These are phyloP conservation scores for Triticum turgidum DNA, from an alignment of 176 grass and related monocot species.

Conservation along the genomic window DNA sequence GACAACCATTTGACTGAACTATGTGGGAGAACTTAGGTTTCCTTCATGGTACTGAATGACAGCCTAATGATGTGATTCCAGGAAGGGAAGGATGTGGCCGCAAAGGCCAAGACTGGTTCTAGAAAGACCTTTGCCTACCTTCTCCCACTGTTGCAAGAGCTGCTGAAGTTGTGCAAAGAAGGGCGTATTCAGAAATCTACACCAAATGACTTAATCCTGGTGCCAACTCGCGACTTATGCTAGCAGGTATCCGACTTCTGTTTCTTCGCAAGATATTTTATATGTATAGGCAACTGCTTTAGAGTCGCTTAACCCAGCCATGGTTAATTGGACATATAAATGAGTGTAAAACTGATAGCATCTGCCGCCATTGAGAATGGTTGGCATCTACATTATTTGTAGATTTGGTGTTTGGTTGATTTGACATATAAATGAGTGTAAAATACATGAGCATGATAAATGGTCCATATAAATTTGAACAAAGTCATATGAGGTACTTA, in stretches of 20 bases:
- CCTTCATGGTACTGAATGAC: background rate
- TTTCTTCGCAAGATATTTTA: background rate
- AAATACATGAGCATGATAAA: too few relatives aligned
- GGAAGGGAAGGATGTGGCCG: conserved; percentile 87
- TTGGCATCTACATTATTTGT: too few relatives aligned
- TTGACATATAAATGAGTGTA: too few relatives aligned
- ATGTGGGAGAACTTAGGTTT: background rate
- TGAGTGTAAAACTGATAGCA: too few relatives aligned
- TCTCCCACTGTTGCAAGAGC: conserved; percentile 74
- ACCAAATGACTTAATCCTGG: conserved; percentile 76
- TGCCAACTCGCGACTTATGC: conserved; percentile 86
- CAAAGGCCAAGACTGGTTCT: conserved; percentile 83
- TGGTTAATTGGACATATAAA: too few relatives aligned
- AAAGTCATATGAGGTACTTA: too few relatives aligned
- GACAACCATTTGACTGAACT: too few relatives aligned
- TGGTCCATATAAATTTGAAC: too few relatives aligned
- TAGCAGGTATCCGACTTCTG: conserved; percentile 52
- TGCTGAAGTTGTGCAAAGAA: conserved; percentile 71
- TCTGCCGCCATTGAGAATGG: too few relatives aligned
- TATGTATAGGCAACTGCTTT: background rate
- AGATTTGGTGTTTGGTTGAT: too few relatives aligned
- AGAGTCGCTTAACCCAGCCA: background rate
- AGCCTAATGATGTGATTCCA: conserved; percentile 29
- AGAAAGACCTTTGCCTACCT: conserved; percentile 89
- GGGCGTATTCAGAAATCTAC: conserved; percentile 50